Evolutionary conservation across 202 grass and related monocot genomes (phyloP), one percentile per base, ranked within the genome.

Genomic region (Saccharum hybrid): DNA sequence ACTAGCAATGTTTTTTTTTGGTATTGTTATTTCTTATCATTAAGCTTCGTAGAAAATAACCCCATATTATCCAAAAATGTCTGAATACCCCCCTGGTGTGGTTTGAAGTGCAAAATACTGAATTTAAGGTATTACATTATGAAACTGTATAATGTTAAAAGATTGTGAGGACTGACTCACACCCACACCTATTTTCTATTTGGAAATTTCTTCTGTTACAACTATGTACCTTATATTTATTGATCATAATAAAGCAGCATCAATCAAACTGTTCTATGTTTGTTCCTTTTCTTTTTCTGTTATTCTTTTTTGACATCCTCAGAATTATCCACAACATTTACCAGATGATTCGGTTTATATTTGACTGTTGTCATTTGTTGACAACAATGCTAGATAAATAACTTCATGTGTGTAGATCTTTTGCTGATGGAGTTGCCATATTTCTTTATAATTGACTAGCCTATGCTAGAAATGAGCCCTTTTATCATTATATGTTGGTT

Each of bases 281-380:
- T 72, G 39, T 81, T 82, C 13, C 16, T 54, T 57, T 39, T 57
- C 54, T 7, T 11, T 66, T 71, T 63, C 54, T 21, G 54, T 57
- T 56, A n/a, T 8, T 38, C 63, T 48, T 72, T 51, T 60, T n/a
- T 30, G 60, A 49, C 38, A 59, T 63, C 22, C 43, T 67, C 14
- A 37, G 19, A 81, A 36, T 73, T 68, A 8, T 75, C 56, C 37
- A 63, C 66, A 60, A 30, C 76, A 23, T 54, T 63, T 83, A 59
- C 45, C 28, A 37, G 68, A 59, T 78, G 39, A 60, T 72, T 84
- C 48, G 34, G 13, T 71, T 77, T 85, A 66, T 56, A 66, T 76
- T 59, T 77, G 37, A 33, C 60, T 33, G 7, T 83, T 81, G 57
- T 15, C 13, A 5, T 57, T 71, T 23, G 63, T 80, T 41, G 6